Evolutionary conservation across 306 rosid species (phyloP).

Genomic region (Abrus pulchellus): DNA sequence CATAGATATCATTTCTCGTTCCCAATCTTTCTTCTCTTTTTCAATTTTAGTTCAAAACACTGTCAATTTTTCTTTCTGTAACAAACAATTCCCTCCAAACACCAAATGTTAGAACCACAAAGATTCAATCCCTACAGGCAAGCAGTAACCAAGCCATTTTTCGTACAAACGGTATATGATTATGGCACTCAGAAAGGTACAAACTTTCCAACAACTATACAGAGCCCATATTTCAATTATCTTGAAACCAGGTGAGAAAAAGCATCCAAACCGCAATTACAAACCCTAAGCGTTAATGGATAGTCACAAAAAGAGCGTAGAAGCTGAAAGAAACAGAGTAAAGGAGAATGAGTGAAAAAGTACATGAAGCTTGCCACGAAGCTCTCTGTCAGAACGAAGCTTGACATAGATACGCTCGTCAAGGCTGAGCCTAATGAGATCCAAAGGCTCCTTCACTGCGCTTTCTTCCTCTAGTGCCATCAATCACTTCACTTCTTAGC

Average conservation of each 20-base stretch:
- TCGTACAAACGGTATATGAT: not conserved
- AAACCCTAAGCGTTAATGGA: slow-evolving; percentile 1
- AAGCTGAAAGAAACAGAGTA: slow-evolving; percentile 1
- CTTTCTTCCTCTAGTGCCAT: slow-evolving; percentile 96
- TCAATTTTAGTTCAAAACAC: not conserved
- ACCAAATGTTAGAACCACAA: not conserved
- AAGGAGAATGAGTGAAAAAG: not conserved
- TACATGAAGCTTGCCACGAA: slow-evolving; percentile 98
- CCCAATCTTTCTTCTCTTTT: not conserved
- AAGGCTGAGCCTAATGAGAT: slow-evolving; percentile 96
- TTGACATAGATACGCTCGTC: slow-evolving; percentile 99
- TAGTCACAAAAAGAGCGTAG: not conserved
- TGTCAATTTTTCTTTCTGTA: not conserved
- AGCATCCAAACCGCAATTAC: not conserved
- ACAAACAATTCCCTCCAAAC: not conserved
- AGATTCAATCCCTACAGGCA: not conserved
- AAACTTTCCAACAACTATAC: not conserved
- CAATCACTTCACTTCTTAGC: not conserved
- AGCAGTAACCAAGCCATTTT: not conserved
- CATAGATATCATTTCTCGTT: not conserved
- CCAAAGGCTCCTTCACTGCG: slow-evolving; percentile 99
- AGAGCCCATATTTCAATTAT: not conserved
- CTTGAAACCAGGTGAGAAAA: not conserved
- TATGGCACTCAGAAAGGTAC: not conserved
- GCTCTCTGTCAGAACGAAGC: slow-evolving; percentile 96